A percentile compares a stretch with the other conserved stretches of the same genome.
Evolutionary conservation across 1,139 yeast genomes (phyloP).

Genomic region (Scheffersomyces quercinus): DNA sequence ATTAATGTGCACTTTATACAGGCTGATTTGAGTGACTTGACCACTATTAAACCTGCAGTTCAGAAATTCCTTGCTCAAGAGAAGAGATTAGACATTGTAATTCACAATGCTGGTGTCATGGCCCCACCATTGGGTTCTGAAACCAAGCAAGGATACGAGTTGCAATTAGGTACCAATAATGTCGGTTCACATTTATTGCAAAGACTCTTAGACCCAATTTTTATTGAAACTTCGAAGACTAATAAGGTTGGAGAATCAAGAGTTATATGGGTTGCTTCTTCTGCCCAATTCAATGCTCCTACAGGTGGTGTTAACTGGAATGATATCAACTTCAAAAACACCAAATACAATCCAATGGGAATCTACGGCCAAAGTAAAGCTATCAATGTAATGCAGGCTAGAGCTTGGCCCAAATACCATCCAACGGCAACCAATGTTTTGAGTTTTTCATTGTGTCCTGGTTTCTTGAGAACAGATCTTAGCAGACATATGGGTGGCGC

Average conservation of each 20-base stretch:
- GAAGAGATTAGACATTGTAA: conserved; percentile 37
- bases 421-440: conserved; percentile 27
- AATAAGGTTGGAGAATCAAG: conserved; percentile 21
- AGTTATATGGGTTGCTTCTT: conserved; percentile 48
- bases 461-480: conserved; percentile 42
- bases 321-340: conserved; percentile 24
- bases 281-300: conserved; percentile 37
- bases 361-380: conserved; percentile 53
- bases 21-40: conserved; percentile 47
- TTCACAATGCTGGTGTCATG: conserved; percentile 55
- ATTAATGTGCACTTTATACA: conserved; percentile 13
- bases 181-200: conserved; percentile 52
- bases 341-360: conserved; percentile 2
- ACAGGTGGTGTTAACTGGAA: conserved; percentile 44
- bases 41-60: conserved; percentile 42
- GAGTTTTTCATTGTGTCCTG: conserved; percentile 49
- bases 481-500: conserved; percentile 25
- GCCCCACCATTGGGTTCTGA: conserved; percentile 33
- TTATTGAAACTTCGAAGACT: conserved; percentile 30
- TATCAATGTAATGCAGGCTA: conserved; percentile 40
- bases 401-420: conserved; percentile 41
- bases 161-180: conserved; percentile 50
- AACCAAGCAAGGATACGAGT: conserved; percentile 40
- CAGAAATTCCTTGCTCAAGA: conserved; percentile 25
- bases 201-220: conserved; percentile 41